Base-by-base conservation (phyloP, 2,329 filamentous ascomycete species). In the Didymella pomorum region DNA sequence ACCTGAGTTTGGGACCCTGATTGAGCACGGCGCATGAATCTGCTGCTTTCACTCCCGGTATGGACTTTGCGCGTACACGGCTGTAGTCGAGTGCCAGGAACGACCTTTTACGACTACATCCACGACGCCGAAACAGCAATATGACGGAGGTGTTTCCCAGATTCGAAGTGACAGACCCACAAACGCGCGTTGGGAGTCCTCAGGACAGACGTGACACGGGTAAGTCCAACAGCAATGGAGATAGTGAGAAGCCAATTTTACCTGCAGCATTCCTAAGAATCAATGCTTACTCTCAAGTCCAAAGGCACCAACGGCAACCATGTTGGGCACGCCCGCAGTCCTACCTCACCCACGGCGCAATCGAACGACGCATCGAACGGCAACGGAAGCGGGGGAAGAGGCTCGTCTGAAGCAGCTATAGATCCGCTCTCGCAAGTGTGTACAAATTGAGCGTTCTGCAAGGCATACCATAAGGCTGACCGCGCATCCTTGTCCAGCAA, bases 361-460 rank as follows among this genome's bases (percentile, higher is more conserved):
- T 58, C 61, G 4, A 68, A 64, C 57, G 69, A 69, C 8, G 52
- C 60, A 41, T 56, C 58, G 25, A 72, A 69, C 61, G 64, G 65
- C 23, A 60, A 46, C 31, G 37, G 52, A 20, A 67, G 62, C 41
- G 60, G 70, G 12, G 60, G 52, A 11, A 60, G 52, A 47, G 55
- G 54, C 37, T 31, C 63, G 31, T 64, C 66, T 26, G 80, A 83
- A 51, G 62, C 70, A 10, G 81, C 81, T 25, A 88, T 89, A 61
- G 88, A 90, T 74, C 88, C 88, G 56, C 79, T 90, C 63, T 89
- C 88, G 50, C 86, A 89, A 77, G 87, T 90, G 82, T 65, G 82
- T 77, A 60, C 42, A 59, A 59, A 28, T 26, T 48, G 62, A 50
- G 45, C 4, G 50, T 29, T 8, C 16, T 11, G 45, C 44, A 53